Evolutionary conservation across 78 protist genomes (phyloP).

Genomic region (Cavenderia fasciculata): DNA sequence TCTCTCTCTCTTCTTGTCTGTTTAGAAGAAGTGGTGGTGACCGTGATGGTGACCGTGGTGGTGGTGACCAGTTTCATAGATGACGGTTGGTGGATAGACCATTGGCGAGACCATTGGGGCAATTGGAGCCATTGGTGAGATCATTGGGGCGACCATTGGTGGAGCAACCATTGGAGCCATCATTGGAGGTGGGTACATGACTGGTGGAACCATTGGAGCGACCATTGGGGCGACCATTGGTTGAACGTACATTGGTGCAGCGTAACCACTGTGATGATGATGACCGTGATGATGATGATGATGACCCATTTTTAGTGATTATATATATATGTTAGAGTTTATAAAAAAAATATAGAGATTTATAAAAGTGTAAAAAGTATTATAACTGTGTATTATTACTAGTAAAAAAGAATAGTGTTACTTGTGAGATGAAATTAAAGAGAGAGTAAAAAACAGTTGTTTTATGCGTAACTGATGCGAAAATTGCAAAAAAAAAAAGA

Average conservation of each 20-base stretch:
- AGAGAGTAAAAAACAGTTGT: background rate
- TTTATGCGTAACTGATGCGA: background rate
- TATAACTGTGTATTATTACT: background rate
- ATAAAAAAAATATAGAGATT: background rate
- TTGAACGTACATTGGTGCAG: background rate
- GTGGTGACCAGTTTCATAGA: conserved; percentile 15
- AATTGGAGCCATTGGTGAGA: conserved; percentile 13
- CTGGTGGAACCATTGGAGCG: conserved; percentile 16
- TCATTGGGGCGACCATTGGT: background rate
- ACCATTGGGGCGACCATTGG: conserved; percentile 7
- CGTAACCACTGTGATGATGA: conserved; percentile 16
- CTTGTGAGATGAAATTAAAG: background rate
- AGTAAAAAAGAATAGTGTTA: background rate
- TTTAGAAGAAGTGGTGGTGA: conserved; percentile 27
- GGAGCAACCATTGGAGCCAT: background rate
- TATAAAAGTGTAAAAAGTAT: background rate
- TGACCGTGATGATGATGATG: conserved; percentile 27
- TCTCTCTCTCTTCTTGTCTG: too few species aligned
- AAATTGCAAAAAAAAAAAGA: background rate
- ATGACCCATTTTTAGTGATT: conserved; percentile 13
- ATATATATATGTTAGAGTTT: background rate
- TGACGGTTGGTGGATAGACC: conserved; percentile 2
- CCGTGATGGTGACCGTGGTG: conserved; percentile 24
- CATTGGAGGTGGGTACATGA: too few species aligned
- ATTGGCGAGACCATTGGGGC: background rate